Base-by-base conservation (phyloP, 805 yeast genomes). In the Lachancea meyersii region DNA sequence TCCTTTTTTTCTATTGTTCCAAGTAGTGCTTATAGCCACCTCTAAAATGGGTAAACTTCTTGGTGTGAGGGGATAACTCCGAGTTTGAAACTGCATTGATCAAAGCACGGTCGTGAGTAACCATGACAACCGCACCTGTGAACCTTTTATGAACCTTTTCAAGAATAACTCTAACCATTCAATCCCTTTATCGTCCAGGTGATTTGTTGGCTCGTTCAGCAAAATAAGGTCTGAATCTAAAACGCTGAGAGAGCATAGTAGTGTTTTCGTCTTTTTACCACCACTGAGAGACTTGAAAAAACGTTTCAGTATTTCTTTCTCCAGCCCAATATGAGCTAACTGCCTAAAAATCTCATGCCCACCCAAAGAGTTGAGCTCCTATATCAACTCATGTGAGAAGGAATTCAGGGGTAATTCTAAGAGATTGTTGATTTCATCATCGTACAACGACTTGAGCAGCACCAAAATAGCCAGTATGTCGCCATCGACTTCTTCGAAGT, bases 171-270 rank as follows among this genome's bases (percentile, higher is more conserved):
- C 50, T 35, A 47, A 38, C 50, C 50, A 47, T 41, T 38, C 44
- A 28, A 47, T 41, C 26, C 50, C 50, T 27, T 26, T 41, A 21
- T 31, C 40, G 45, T 47, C 50, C 27, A 47, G 38, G 39, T 47
- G 50, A 28, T 47, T 47, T 18, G 50, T 47, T 22, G 50, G 50
- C 32, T 47, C 50, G 32, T 47, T 48, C 33, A 47, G 43, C 39
- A 47, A 32, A 31, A 47, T 44, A 46, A 47, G 40, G 31, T 47
- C 50, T 2, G 50, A 48, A 23, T 47, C 40, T 40, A 47, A 34
- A 34, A 47, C 35, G 45, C 47, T 44, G 10, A 47, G 31, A 14
- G 50, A 46, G 21, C 50, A 47, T 40, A 47, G 48, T 31, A 47
- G 47, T 5, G 46, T 47, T 31, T 47, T 47, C 11, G 50, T 47